A percentile compares a stretch with the other conserved stretches of the same genome.
Conservation (phyloP, 306 rosid species). For the Dryas octopetala region DNA sequence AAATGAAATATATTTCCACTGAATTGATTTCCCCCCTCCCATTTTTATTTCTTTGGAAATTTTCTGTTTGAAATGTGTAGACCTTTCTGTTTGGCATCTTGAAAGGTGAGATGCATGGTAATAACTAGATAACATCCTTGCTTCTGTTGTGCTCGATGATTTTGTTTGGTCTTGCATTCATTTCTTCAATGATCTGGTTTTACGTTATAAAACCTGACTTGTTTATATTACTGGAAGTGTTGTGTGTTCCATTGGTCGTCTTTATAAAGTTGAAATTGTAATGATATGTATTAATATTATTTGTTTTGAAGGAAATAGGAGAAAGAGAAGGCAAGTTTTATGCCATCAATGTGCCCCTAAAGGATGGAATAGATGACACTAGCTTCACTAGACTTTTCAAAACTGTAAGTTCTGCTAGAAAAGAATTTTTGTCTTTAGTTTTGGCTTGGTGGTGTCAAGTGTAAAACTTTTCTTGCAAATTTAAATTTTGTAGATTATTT, state of each 20-base stretch:
- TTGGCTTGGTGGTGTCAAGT: slow-evolving; percentile 22
- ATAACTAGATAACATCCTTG: not conserved
- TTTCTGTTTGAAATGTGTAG: no score
- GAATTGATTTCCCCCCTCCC: no score
- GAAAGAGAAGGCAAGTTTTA: slow-evolving; percentile 96
- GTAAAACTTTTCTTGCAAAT: slow-evolving; percentile 20
- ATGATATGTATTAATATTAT: slow-evolving; percentile 44
- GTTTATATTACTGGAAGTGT: not conserved
- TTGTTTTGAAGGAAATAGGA: slow-evolving; percentile 90
- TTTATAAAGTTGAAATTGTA: slow-evolving; percentile 15
- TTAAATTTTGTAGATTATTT: slow-evolving; percentile 62
- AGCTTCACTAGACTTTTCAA: slow-evolving; percentile 96
- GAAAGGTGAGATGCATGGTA: not conserved
- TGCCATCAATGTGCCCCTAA: slow-evolving; percentile 96
- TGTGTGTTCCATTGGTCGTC: not conserved
- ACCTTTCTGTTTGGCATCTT: no score
- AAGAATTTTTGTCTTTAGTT: slow-evolving; percentile 17
- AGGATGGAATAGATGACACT: slow-evolving; percentile 95
- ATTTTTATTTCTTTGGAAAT: no score
- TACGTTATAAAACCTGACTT: slow-evolving; percentile 15
- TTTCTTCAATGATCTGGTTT: not conserved
- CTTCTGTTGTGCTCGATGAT: not conserved
- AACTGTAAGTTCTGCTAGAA: slow-evolving; percentile 62
- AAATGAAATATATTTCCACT: no score
- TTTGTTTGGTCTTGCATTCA: not conserved